These are phyloP conservation scores for Piper betle DNA, from an alignment of 164 flowering plant genomes.

Conservation along the genomic window DNA sequence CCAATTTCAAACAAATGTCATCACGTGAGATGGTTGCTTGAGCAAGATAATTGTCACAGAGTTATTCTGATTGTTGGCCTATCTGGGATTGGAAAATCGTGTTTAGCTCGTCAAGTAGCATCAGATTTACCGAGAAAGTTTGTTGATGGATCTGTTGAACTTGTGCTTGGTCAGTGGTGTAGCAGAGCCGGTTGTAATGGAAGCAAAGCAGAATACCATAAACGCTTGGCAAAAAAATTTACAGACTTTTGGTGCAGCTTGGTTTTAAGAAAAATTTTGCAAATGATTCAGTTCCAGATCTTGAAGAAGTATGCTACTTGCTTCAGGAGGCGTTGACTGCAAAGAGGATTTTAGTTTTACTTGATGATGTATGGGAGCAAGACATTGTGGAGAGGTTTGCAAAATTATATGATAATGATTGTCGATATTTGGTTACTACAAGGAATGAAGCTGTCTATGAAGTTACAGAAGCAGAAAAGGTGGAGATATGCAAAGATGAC, in stretches of 20 bases:
- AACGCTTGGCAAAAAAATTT: conserved; percentile 25
- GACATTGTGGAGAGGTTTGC: conserved; percentile 39
- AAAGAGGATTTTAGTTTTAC: conserved; percentile 29
- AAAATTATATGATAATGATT: conserved; percentile 31
- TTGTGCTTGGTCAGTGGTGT: conserved; percentile 43
- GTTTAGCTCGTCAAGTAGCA: conserved; percentile 46
- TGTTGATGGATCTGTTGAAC: conserved; percentile 32
- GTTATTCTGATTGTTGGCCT: conserved; percentile 37
- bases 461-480: conserved; percentile 39
- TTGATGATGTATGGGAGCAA: conserved; percentile 54
- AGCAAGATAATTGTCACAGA: conserved; percentile 17
- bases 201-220: conserved; percentile 27
- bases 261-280: conserved; percentile 25
- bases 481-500: conserved; percentile 34
- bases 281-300: conserved; percentile 25
- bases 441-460: conserved; percentile 44
- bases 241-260: conserved; percentile 29
- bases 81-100: too few relatives aligned
- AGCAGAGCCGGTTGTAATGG: conserved; percentile 34
- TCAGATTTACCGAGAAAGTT: conserved; percentile 32
- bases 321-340: conserved; percentile 43
- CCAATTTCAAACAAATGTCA: conserved; percentile 28
- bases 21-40: conserved; percentile 22
- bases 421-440: conserved; percentile 34
- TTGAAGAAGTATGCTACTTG: conserved; percentile 27